These are phyloP conservation scores for Malassezia furfur DNA, from an alignment of 1,284 basidiomycete genomes.

Conservation along the genomic window DNA sequence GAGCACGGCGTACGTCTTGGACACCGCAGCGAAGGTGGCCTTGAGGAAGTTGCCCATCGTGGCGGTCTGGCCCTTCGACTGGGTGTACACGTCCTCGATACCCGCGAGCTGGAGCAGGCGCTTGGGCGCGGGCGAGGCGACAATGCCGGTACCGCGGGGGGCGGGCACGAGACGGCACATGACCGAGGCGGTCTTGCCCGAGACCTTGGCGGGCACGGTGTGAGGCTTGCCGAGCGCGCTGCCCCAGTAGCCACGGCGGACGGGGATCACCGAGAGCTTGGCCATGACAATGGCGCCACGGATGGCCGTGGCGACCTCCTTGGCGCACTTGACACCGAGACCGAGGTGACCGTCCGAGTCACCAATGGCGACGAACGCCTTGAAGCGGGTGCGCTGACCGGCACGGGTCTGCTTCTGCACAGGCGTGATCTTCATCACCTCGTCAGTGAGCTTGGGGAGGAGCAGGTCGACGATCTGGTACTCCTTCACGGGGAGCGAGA, in stretches of 20 bases:
- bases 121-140: constrained; percentile 95
- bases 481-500: constrained; percentile 71
- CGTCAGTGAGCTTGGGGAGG: constrained; percentile 55
- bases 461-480: constrained; percentile 48
- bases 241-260: constrained; percentile 99
- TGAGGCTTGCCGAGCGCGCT: constrained; percentile 72
- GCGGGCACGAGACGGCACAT: constrained; percentile 99
- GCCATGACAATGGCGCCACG: constrained; percentile 96
- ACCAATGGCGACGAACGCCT: constrained; percentile 99
- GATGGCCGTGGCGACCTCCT: constrained; percentile 99
- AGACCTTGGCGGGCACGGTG: constrained; percentile 97
- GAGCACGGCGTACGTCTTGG: constrained; percentile 93
- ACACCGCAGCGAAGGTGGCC: constrained; percentile 92
- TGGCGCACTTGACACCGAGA: constrained; percentile 98
- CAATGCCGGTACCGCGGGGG: constrained; percentile 94
- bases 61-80: constrained; percentile 92
- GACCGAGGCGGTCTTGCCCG: constrained; percentile 96
- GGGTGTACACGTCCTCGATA: constrained; percentile 86
- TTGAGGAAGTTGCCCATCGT: constrained; percentile 99
- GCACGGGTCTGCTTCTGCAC: constrained; percentile 99
- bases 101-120: constrained; percentile 94
- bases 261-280: constrained; percentile 88
- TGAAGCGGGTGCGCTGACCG: constrained; percentile 98
- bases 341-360: constrained; percentile 92
- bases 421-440: constrained; percentile 99